These are phyloP conservation scores for Colletotrichum liaoningense DNA, from an alignment of 2,329 filamentous ascomycete species.

Conservation along the genomic window DNA sequence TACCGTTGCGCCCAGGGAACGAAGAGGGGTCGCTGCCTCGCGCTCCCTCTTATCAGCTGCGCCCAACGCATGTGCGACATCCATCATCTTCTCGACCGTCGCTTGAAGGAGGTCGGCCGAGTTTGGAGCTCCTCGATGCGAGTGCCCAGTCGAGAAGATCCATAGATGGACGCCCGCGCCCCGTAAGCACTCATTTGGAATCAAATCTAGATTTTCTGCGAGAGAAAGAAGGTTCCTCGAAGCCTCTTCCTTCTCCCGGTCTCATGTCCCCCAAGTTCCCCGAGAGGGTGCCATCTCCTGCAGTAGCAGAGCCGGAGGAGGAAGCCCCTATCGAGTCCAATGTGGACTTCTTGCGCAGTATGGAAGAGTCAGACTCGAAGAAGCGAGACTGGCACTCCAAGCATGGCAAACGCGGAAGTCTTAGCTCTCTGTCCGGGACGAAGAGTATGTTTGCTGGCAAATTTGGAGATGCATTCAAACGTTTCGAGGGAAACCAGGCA, in stretches of 20 bases:
- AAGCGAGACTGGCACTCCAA: conserved; percentile 66
- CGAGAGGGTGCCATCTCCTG: conserved; percentile 55
- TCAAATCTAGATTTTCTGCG: conserved; percentile 86
- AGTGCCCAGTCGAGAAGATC: conserved; percentile 61
- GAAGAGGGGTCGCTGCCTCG: conserved; percentile 40
- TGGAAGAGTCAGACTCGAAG: conserved; percentile 74
- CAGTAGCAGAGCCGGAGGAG: conserved; percentile 57
- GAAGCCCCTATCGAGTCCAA: conserved; percentile 80
- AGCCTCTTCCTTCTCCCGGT: conserved; percentile 50
- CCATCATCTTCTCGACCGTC: conserved; percentile 72
- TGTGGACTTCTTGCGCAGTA: conserved; percentile 82
- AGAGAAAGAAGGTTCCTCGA: conserved; percentile 74
- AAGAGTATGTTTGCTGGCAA: conserved; percentile 88
- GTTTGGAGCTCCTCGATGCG: conserved; percentile 69
- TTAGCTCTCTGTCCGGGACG: conserved; percentile 77
- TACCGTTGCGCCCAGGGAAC: neutral
- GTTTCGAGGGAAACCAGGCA: conserved; percentile 76
- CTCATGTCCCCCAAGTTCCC: conserved; percentile 47
- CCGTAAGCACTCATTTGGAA: conserved; percentile 85
- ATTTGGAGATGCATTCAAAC: conserved; percentile 93
- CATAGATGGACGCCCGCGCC: conserved; percentile 70
- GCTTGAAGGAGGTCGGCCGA: conserved; percentile 76
- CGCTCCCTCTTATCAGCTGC: conserved; percentile 41
- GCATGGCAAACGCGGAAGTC: conserved; percentile 78
- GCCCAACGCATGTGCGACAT: conserved; percentile 47